These are phyloP conservation scores for Erigeron philadelphicus DNA, from an alignment of 140 eudicot genomes.

Conservation along the genomic window DNA sequence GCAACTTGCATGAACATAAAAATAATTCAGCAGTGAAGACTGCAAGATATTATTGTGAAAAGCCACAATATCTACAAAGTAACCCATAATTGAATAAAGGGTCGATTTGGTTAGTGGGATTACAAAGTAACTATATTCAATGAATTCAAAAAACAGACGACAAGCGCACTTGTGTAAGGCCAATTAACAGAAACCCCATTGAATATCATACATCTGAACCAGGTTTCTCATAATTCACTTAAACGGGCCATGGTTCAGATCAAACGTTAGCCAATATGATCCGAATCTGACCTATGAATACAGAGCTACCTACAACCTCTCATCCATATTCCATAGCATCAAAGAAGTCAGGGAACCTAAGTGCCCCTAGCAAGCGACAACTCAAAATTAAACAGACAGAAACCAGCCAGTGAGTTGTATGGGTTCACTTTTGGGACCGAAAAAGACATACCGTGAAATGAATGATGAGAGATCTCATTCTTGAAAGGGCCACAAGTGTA, in stretches of 20 bases:
- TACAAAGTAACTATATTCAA: constrained; percentile 19
- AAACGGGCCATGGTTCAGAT: background rate
- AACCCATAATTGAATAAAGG: constrained; percentile 18
- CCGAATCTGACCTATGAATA: background rate
- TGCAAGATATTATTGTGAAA: constrained; percentile 2
- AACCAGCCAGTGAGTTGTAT: constrained; percentile 22
- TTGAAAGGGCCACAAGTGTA: constrained; percentile 15
- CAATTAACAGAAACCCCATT: constrained; percentile 6
- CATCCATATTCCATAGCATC: constrained; percentile 12
- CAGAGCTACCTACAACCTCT: constrained; percentile 5
- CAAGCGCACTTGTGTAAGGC: constrained; percentile 13
- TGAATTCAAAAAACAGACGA: background rate
- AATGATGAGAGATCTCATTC: constrained; percentile 20
- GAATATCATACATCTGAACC: constrained; percentile 6
- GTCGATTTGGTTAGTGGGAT: constrained; percentile 14
- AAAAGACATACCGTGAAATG: constrained; percentile 22
- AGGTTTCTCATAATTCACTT: background rate
- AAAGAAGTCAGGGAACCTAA: constrained; percentile 15
- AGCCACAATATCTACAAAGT: constrained; percentile 15
- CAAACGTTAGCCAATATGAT: background rate
- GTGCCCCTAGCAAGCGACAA: constrained; percentile 24
- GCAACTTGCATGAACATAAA: constrained; percentile 29
- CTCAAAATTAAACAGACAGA: constrained; percentile 22
- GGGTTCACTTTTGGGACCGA: constrained; percentile 33
- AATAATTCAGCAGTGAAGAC: constrained; percentile 15